Evolutionary conservation across 83 land plant genomes (phyloP).

Genomic region (Picea abies): DNA sequence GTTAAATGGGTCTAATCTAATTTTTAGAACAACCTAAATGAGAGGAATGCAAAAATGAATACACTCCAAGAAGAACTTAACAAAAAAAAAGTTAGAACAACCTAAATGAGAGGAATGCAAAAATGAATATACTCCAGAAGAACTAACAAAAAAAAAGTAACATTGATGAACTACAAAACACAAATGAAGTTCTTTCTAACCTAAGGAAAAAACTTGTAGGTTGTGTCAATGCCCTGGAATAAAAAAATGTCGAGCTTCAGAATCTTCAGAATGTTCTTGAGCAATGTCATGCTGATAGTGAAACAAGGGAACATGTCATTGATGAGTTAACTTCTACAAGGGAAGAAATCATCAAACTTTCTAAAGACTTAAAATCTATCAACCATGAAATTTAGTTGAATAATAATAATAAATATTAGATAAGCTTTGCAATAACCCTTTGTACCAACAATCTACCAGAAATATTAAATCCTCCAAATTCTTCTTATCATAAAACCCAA

Average conservation of each 20-base stretch:
- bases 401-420: too few species aligned
- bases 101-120: background rate
- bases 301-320: conserved; percentile 86
- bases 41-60: conserved; percentile 2
- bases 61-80: background rate
- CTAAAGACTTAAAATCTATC: conserved; percentile 65
- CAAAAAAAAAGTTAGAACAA: background rate
- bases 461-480: too few species aligned
- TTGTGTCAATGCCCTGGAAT: conserved; percentile 61
- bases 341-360: conserved; percentile 68
- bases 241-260: conserved; percentile 75
- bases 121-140: background rate
- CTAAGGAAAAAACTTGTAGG: conserved; percentile 58
- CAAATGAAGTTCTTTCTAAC: conserved; percentile 53
- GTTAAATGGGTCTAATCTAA: too few species aligned
- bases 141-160: background rate
- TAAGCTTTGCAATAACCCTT: too few species aligned
- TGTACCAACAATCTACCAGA: too few species aligned
- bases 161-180: conserved; percentile 48
- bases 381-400: background rate
- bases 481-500: too few species aligned
- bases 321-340: conserved; percentile 63
- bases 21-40: background rate
- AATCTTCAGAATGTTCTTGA: conserved; percentile 97
- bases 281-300: conserved; percentile 93